Evolutionary conservation across 2,329 filamentous ascomycete species (phyloP).

Genomic region (Cercospora janseana): DNA sequence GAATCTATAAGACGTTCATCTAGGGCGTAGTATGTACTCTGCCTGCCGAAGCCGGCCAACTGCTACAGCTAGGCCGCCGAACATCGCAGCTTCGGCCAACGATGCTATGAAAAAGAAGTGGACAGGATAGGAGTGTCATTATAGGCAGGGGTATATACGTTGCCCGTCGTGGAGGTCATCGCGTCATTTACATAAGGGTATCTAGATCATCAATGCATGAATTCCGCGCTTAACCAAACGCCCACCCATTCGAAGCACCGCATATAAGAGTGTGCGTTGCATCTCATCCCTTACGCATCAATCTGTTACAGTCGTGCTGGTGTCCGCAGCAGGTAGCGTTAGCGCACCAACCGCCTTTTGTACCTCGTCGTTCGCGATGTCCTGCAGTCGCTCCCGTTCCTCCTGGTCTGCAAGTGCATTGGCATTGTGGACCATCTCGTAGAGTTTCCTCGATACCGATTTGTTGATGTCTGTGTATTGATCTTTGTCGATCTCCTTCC

Average conservation of each 20-base stretch:
- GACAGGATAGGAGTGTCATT: background rate
- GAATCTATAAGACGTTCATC: too few species aligned
- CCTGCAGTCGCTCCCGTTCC: slow-evolving; percentile 69
- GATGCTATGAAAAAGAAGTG: background rate
- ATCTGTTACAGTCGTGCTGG: slow-evolving; percentile 11
- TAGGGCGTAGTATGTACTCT: background rate
- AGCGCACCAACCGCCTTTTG: slow-evolving; percentile 61
- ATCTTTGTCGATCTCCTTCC: slow-evolving; percentile 76
- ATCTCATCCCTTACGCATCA: too few species aligned
- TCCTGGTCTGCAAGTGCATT: slow-evolving; percentile 60
- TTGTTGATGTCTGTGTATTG: slow-evolving; percentile 93
- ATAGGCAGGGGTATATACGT: slow-evolving; percentile 5
- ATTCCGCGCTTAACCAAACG: slow-evolving; percentile 3
- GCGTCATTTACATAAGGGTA: slow-evolving; percentile 12
- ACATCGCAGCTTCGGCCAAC: background rate
- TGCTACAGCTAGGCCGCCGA: slow-evolving; percentile 9
- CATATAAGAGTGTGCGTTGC: too few species aligned
- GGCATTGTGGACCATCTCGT: slow-evolving; percentile 61
- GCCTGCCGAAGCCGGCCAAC: slow-evolving; percentile 8
- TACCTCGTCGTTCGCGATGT: slow-evolving; percentile 74
- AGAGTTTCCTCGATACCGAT: slow-evolving; percentile 81
- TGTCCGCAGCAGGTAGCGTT: slow-evolving; percentile 13
- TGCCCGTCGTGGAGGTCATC: slow-evolving; percentile 8
- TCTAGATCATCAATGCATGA: slow-evolving; percentile 11
- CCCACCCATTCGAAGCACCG: too few species aligned